Evolutionary conservation across 1,284 basidiomycete genomes (phyloP).

Genomic region (Ustilago trichophora): DNA sequence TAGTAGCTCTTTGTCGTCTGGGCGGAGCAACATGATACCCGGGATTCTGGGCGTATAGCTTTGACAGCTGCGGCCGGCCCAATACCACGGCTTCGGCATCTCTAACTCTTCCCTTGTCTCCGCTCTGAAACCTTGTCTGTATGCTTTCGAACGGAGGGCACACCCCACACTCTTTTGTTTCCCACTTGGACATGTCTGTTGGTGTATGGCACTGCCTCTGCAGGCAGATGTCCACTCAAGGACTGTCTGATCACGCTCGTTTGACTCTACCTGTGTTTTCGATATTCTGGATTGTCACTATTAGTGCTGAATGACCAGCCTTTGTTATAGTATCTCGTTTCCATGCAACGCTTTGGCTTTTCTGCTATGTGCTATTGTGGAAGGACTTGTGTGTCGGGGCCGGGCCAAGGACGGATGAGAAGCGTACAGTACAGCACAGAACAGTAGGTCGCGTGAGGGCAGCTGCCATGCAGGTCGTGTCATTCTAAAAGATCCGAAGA

Average conservation of each 20-base stretch:
- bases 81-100: background rate
- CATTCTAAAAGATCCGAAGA: too few species aligned
- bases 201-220: too few species aligned
- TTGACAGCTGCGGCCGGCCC: conserved; percentile 7
- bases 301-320: background rate
- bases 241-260: conserved; percentile 7
- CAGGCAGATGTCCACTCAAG: background rate
- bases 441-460: too few species aligned
- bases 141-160: background rate
- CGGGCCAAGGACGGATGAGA: too few species aligned
- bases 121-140: too few species aligned
- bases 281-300: background rate
- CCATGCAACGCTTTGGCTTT: too few species aligned
- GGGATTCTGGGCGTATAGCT: background rate
- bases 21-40: conserved; percentile 11
- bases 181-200: background rate
- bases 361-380: too few species aligned
- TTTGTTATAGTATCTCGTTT: conserved; percentile 11
- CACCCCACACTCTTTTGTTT: conserved; percentile 1
- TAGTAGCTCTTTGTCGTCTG: background rate
- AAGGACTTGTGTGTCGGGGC: too few species aligned
- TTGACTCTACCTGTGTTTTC: background rate
- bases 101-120: background rate
- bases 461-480: too few species aligned
- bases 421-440: too few species aligned